phyloP scores from a whole-genome alignment of 768 basidiomycete genomes.

The Hericium rajendrae region DNA sequence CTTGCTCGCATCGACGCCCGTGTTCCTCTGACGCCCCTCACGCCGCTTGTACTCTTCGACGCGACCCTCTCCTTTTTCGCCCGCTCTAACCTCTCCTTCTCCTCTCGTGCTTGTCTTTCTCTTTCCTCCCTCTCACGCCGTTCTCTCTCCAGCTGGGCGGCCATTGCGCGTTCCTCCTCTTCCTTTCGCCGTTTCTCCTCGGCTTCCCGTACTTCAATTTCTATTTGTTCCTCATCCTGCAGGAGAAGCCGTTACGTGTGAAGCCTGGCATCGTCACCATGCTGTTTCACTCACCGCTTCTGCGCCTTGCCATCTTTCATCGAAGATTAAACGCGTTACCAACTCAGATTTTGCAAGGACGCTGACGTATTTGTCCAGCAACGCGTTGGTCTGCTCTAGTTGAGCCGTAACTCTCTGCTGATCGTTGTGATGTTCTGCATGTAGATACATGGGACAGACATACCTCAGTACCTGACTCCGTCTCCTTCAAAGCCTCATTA shows the following conservation, averaged over 20 bases:
- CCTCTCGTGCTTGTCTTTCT: conserved; percentile 34
- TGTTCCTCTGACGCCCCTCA: conserved; percentile 66
- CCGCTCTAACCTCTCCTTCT: conserved; percentile 32
- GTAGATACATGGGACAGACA: conserved; percentile 13
- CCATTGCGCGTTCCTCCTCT: conserved; percentile 23
- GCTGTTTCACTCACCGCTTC: conserved; percentile 43
- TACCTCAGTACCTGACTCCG: conserved; percentile 65
- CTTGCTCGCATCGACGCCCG: conserved; percentile 50
- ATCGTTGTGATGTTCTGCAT: background rate
- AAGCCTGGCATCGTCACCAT: background rate
- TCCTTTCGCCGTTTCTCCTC: conserved; percentile 30
- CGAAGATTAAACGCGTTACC: conserved; percentile 58
- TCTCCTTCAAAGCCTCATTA: conserved; percentile 55
- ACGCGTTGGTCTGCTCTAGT: conserved; percentile 58
- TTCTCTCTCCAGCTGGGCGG: conserved; percentile 33
- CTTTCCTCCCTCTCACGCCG: conserved; percentile 40
- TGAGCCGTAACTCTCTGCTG: conserved; percentile 53
- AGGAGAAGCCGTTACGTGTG: background rate
- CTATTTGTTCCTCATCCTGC: conserved; percentile 53
- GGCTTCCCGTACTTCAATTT: conserved; percentile 31
- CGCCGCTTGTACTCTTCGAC: conserved; percentile 35
- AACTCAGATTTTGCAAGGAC: conserved; percentile 65
- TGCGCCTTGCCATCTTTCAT: conserved; percentile 69
- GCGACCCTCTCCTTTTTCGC: conserved; percentile 32
- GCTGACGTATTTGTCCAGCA: conserved; percentile 66